Base-by-base conservation (phyloP, 1,284 basidiomycete species). In the Rhodotorula glutinis region DNA sequence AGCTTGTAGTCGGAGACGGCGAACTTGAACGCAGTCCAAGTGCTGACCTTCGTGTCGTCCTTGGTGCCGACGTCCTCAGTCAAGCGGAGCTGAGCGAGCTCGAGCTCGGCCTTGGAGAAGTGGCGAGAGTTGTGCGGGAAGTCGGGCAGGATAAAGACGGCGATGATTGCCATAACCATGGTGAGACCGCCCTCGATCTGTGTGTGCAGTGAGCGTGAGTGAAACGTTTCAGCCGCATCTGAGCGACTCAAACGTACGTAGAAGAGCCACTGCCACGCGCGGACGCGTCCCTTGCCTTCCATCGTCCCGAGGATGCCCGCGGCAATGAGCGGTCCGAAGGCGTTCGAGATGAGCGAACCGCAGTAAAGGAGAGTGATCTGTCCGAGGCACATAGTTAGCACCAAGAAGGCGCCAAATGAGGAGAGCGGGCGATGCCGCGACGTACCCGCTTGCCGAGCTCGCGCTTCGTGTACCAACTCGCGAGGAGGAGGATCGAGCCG, bases 241-340 rank as follows among this genome's bases (percentile, higher is more conserved):
- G 43, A 80, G 69, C 54, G n/a, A 44, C 21, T 44, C 11, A 3
- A 13, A 60, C 49, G 89, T 84, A 27, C 57, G 75, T 83, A 89
- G 80, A 91, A 90, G 4, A 91, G 80, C 88, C 88, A 88, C 78
- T 85, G 79, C 89, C 88, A 90, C 7, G 86, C 88, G 53, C 88
- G 86, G 56, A 88, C 85, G 2, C 88, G 88, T 33, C 82, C 79
- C 62, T 81, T 82, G 3, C 86, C 87, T 66, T 90, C 84, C 87
- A 89, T 87, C 51, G 81, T 82, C 9, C 82, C 80, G 25, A 90
- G 81, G 60, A 90, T 87, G 3, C 87, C 87, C 23, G 86, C 87
- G 16, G 87, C 59, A 21, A 68, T 62, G 21, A 75, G 44, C 4
- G 70, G 68, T 3, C 88, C 88, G 75, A 90, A 89, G 3, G 89